A percentile compares a stretch with the other conserved stretches of the same genome.
phyloP scores from a whole-genome alignment of 192 early-diverging fungal genomes.

The Podila verticillata region DNA sequence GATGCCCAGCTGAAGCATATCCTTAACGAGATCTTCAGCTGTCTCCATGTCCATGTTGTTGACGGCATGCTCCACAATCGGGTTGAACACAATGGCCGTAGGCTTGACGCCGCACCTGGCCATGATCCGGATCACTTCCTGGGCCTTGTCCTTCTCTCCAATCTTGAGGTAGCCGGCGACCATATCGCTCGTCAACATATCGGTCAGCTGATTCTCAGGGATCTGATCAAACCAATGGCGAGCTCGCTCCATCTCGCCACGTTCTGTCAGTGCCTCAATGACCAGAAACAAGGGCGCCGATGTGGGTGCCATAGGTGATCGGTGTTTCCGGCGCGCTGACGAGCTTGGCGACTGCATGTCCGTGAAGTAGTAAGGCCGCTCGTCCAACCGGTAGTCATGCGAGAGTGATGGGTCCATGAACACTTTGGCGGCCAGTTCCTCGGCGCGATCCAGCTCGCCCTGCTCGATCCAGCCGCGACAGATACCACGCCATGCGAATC shows the following conservation, averaged over 20 bases:
- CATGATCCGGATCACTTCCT: slow-evolving; percentile 50
- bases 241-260: slow-evolving; percentile 46
- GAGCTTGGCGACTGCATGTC: slow-evolving; percentile 13
- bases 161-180: slow-evolving; percentile 35
- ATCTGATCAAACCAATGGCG: slow-evolving; percentile 41
- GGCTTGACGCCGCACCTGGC: slow-evolving; percentile 36
- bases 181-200: slow-evolving; percentile 44
- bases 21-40: slow-evolving; percentile 31
- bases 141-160: slow-evolving; percentile 34
- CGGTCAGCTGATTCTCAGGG: slow-evolving; percentile 29
- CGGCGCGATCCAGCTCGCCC: slow-evolving; percentile 37
- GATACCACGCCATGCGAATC: slow-evolving; percentile 40
- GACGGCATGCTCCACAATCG: slow-evolving; percentile 39
- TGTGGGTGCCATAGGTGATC: slow-evolving; percentile 45
- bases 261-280: slow-evolving; percentile 34
- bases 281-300: slow-evolving; percentile 33
- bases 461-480: slow-evolving; percentile 49
- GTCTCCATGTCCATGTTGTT: slow-evolving; percentile 26
- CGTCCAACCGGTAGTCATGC: slow-evolving; percentile 30
- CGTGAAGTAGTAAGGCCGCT: slow-evolving; percentile 30
- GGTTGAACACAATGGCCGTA: slow-evolving; percentile 45
- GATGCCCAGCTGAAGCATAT: slow-evolving; percentile 23
- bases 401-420: slow-evolving; percentile 33
- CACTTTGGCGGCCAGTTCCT: slow-evolving; percentile 36
- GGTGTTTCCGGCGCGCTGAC: slow-evolving; percentile 13